Percentiles rank a stretch among this genome's conserved stretches.
These are phyloP conservation scores for Suhomyces sp. DNA, from an alignment of 805 yeast genomes.

Conservation along the genomic window DNA sequence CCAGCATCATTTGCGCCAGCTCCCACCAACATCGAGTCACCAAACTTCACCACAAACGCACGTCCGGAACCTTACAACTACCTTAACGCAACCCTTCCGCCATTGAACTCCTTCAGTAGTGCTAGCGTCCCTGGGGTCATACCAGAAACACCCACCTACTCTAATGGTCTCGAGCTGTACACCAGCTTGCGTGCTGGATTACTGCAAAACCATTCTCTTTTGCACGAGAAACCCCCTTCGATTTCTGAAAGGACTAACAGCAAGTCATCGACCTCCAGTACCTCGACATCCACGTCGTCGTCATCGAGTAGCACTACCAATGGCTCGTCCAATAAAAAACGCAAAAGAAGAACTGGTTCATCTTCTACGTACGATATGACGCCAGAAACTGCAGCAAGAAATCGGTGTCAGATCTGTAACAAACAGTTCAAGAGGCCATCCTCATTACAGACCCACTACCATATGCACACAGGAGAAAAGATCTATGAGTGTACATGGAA, in stretches of 20 bases:
- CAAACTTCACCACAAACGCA: not conserved
- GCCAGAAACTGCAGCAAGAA: slow-evolving; percentile 45
- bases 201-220: no score
- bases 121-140: not conserved
- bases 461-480: slow-evolving; percentile 59
- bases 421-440: slow-evolving; percentile 82
- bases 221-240: not conserved
- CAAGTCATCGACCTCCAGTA: slow-evolving; percentile 3
- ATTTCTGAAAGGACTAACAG: not conserved
- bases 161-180: no score
- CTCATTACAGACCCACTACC: slow-evolving; percentile 73
- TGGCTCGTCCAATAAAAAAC: not conserved
- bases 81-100: slow-evolving; percentile 1
- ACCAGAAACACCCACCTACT: no score
- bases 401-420: slow-evolving; percentile 58
- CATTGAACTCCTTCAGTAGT: not conserved
- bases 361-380: slow-evolving; percentile 28
- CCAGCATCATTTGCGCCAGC: no score
- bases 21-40: not conserved
- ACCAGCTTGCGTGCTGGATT: no score
- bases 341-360: slow-evolving; percentile 5
- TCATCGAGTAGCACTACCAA: slow-evolving; percentile 3
- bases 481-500: slow-evolving; percentile 45
- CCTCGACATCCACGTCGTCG: slow-evolving; percentile 8
- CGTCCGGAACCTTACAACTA: slow-evolving; percentile 4